Conservation (phyloP, 2,329 filamentous ascomycete genomes). For the Trichoderma simmonsii region DNA sequence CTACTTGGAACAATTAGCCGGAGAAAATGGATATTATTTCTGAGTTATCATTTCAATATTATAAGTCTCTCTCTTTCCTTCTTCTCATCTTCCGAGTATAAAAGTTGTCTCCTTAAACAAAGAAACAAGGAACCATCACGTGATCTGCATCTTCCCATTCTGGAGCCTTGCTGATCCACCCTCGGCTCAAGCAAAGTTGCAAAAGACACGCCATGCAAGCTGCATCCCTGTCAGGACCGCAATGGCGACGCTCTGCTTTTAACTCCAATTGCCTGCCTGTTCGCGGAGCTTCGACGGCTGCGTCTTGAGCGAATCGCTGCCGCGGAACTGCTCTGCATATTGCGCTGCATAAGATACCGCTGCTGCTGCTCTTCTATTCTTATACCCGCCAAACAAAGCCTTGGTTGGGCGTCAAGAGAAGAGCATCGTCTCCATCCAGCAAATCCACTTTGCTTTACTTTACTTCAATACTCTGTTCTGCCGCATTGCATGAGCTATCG, state of each 20-base stretch:
- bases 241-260: not conserved
- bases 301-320: not conserved
- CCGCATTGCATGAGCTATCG: constrained; percentile 11
- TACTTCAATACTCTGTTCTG: constrained; percentile 1
- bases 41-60: no score
- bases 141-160: not conserved
- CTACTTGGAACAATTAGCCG: not conserved
- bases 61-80: no score
- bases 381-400: not conserved
- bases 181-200: not conserved
- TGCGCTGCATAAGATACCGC: not conserved
- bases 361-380: not conserved
- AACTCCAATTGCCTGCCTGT: not conserved
- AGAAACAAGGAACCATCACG: not conserved
- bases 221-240: constrained; percentile 8
- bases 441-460: not conserved
- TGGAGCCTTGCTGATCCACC: not conserved
- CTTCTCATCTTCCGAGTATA: not conserved
- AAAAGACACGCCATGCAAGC: constrained; percentile 14
- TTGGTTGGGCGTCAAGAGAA: not conserved
- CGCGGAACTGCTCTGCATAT: not conserved
- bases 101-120: not conserved
- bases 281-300: not conserved
- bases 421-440: not conserved
- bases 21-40: not conserved